A percentile compares a stretch with the other conserved stretches of the same genome.
These are phyloP conservation scores for Aspergillus steynii DNA, from an alignment of 495 filamentous ascomycete genomes.

Conservation along the genomic window DNA sequence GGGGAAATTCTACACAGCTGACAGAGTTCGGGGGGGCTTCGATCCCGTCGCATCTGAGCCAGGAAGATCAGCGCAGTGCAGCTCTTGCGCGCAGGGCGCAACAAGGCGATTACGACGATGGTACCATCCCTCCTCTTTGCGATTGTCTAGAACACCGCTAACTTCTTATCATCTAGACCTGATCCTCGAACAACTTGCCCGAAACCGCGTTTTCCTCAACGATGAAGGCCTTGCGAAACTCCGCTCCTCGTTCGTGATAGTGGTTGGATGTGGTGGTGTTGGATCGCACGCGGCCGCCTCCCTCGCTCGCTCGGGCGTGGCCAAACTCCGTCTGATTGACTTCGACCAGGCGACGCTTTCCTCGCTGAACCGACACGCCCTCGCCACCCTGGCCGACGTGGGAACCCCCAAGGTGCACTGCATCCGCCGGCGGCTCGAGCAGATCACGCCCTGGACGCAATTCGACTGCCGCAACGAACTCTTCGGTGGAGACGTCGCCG, in stretches of 20 bases:
- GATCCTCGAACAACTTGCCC: constrained; percentile 92
- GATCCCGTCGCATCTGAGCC: constrained; percentile 51
- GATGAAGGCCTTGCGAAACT: constrained; percentile 77
- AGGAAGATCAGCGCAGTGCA: constrained; percentile 77
- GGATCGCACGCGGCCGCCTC: constrained; percentile 88
- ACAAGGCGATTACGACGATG: constrained; percentile 89
- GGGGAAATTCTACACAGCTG: constrained; percentile 52
- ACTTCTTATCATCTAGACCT: constrained; percentile 55
- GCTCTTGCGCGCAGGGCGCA: constrained; percentile 78
- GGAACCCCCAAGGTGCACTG: constrained; percentile 93
- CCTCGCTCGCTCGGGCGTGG: constrained; percentile 84
- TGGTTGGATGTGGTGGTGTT: constrained; percentile 93
- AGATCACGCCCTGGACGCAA: constrained; percentile 85
- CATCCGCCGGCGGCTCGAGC: constrained; percentile 72
- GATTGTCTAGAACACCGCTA: constrained; percentile 6
- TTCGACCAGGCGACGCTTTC: constrained; percentile 97
- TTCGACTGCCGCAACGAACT: constrained; percentile 89
- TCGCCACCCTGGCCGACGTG: constrained; percentile 91
- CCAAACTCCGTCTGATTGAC: constrained; percentile 85
- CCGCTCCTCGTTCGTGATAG: constrained; percentile 76
- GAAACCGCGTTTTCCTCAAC: constrained; percentile 89
- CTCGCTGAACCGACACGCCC: constrained; percentile 89
- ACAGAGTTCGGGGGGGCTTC: constrained; percentile 72
- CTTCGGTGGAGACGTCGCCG: constrained; percentile 67
- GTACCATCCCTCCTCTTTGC: constrained; percentile 32